Percentiles rank a stretch among this genome's conserved stretches.
Conservation (phyloP, 257 asterid genomes). For the Solanum megistacrolobum region DNA sequence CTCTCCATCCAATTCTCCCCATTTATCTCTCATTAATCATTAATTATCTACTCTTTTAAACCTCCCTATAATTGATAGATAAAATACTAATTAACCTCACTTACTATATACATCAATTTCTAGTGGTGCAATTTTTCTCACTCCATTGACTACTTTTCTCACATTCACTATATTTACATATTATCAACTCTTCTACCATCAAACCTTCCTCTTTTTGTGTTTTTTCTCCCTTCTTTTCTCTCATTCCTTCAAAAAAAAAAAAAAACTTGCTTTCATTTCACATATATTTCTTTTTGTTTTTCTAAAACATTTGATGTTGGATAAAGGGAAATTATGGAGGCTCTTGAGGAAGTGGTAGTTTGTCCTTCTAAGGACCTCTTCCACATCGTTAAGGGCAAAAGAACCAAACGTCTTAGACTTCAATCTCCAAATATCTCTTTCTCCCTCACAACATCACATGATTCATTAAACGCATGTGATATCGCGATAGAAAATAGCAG, state of each 20-base stretch:
- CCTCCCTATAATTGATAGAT: not conserved
- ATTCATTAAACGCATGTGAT: constrained; percentile 7
- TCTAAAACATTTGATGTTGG: constrained; percentile 6
- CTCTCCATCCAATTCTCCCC: not conserved
- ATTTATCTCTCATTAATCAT: not conserved
- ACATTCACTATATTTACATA: not conserved
- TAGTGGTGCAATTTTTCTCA: not conserved
- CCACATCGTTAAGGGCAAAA: constrained; percentile 28
- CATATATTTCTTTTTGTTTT: not conserved
- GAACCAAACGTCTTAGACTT: constrained; percentile 27
- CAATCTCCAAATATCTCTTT: constrained; percentile 20
- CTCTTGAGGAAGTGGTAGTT: constrained; percentile 16
- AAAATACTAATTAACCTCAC: not conserved
- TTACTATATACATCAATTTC: not conserved
- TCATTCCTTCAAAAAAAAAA: not conserved
- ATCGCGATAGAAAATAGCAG: not conserved
- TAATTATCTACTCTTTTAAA: not conserved
- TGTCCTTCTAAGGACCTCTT: constrained; percentile 18
- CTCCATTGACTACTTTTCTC: not conserved
- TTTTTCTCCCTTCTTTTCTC: constrained; percentile 8
- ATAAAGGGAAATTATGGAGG: constrained; percentile 16
- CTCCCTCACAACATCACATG: constrained; percentile 14
- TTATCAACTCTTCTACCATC: not conserved
- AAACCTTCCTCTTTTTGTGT: not conserved
- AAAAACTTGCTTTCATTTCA: not conserved